Evolutionary conservation across 345 rosid species (phyloP).

Genomic region (Punica granatum): DNA sequence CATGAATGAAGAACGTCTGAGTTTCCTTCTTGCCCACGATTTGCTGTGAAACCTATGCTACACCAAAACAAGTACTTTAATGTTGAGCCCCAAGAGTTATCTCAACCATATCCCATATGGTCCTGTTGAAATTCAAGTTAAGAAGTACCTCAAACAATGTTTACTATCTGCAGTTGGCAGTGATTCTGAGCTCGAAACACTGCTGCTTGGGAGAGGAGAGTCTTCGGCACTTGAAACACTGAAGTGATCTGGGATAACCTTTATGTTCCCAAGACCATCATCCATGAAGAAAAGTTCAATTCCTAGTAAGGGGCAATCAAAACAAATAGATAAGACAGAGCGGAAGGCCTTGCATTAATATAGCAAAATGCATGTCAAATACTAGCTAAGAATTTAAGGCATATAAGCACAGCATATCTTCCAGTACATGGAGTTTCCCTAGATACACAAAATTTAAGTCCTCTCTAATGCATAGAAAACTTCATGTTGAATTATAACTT

Average conservation of each 20-base stretch:
- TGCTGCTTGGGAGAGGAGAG: conserved; percentile 23
- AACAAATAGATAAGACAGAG: not conserved
- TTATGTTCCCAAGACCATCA: conserved; percentile 56
- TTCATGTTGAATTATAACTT: not conserved
- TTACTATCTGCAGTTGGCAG: conserved; percentile 24
- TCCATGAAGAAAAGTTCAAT: conserved; percentile 52
- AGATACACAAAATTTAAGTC: not conserved
- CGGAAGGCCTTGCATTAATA: not conserved
- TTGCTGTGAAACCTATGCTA: conserved; percentile 48
- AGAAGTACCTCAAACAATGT: conserved; percentile 39
- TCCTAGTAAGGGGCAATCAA: not conserved
- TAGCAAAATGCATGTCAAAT: not conserved
- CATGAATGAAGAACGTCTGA: conserved; percentile 57
- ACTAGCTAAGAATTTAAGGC: not conserved
- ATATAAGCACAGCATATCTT: not conserved
- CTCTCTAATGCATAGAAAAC: not conserved
- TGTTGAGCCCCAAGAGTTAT: conserved; percentile 17
- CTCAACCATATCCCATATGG: not conserved
- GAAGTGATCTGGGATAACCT: conserved; percentile 63
- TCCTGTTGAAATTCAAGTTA: not conserved
- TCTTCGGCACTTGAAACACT: conserved; percentile 36
- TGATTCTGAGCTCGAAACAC: conserved; percentile 32
- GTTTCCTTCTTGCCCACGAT: conserved; percentile 37
- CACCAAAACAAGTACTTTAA: conserved; percentile 27
- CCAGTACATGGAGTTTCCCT: not conserved